phyloP scores from a whole-genome alignment of 345 rosid genomes.

The Lepidium sativum region DNA sequence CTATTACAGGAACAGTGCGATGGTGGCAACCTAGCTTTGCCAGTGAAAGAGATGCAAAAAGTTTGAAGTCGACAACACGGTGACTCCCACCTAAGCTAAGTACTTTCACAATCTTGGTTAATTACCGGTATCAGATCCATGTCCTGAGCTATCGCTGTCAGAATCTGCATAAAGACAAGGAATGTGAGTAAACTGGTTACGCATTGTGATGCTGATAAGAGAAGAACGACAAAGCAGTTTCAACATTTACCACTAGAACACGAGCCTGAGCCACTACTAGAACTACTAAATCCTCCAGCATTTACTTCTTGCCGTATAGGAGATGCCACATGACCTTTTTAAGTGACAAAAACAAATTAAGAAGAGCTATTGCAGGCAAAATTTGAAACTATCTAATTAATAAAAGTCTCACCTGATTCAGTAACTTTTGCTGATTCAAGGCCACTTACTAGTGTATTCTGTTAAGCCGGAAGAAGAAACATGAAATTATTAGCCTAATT shows the following conservation, averaged over 20 bases:
- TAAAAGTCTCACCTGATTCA: constrained; percentile 16
- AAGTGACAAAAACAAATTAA: neutral
- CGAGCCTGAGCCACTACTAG: constrained; percentile 32
- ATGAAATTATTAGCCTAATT: neutral
- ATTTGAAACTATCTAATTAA: neutral
- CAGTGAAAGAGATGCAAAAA: constrained; percentile 12
- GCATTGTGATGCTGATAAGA: neutral
- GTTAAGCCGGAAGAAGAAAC: constrained; percentile 1
- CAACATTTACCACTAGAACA: constrained; percentile 27
- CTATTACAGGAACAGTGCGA: constrained; percentile 20
- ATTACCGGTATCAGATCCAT: constrained; percentile 16
- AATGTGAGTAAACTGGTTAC: neutral
- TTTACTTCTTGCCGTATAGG: constrained; percentile 14
- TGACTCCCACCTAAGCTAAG: constrained; percentile 22
- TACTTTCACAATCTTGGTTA: constrained; percentile 20
- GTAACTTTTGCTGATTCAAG: constrained; percentile 3
- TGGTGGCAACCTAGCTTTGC: constrained; percentile 6
- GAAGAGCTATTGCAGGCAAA: constrained; percentile 10
- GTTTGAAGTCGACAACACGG: constrained; percentile 5
- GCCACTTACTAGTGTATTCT: constrained; percentile 18
- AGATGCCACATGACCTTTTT: constrained; percentile 12
- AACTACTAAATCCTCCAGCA: constrained; percentile 25
- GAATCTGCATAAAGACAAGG: constrained; percentile 22
- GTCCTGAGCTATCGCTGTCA: constrained; percentile 23
- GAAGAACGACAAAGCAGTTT: neutral